A percentile compares a stretch with the other conserved stretches of the same genome.
Evolutionary conservation across 257 asterid species (phyloP).

Genomic region (Salvia miltiorrhiza): DNA sequence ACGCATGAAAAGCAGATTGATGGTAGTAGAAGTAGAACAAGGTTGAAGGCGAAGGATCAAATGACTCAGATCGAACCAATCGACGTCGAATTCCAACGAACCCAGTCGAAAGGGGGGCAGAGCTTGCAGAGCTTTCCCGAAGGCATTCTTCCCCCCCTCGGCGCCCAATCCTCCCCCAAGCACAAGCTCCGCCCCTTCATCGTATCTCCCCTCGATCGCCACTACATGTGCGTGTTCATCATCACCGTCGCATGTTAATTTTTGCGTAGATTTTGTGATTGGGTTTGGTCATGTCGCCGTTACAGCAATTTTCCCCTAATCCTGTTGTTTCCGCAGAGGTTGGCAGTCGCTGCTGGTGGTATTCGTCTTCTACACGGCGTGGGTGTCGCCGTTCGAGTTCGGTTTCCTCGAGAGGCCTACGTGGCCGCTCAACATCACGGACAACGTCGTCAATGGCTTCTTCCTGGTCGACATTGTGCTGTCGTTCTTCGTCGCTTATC

Average conservation of each 20-base stretch:
- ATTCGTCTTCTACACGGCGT: conserved; percentile 80
- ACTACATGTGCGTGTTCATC: conserved; percentile 40
- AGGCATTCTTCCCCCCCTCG: conserved; percentile 67
- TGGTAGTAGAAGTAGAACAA: neutral
- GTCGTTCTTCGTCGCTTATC: conserved; percentile 87
- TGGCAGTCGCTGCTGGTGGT: conserved; percentile 59
- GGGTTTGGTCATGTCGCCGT: neutral
- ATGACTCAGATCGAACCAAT: conserved; percentile 19
- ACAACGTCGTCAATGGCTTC: conserved; percentile 58
- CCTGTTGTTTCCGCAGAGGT: conserved; percentile 34
- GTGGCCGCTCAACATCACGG: conserved; percentile 42
- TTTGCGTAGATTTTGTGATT: neutral
- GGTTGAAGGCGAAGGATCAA: neutral
- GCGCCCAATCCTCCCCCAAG: conserved; percentile 39
- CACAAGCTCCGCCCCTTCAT: conserved; percentile 38
- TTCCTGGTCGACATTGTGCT: conserved; percentile 63
- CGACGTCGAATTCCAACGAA: conserved; percentile 34
- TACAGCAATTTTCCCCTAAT: neutral
- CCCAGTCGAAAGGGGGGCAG: conserved; percentile 33
- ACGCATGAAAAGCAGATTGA: neutral
- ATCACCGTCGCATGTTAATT: neutral
- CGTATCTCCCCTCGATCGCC: conserved; percentile 54
- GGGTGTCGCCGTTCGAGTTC: conserved; percentile 83
- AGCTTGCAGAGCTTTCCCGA: conserved; percentile 38
- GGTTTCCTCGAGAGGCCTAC: conserved; percentile 58